phyloP scores from a whole-genome alignment of 2,329 filamentous ascomycete species.

The Septoria linicola region DNA sequence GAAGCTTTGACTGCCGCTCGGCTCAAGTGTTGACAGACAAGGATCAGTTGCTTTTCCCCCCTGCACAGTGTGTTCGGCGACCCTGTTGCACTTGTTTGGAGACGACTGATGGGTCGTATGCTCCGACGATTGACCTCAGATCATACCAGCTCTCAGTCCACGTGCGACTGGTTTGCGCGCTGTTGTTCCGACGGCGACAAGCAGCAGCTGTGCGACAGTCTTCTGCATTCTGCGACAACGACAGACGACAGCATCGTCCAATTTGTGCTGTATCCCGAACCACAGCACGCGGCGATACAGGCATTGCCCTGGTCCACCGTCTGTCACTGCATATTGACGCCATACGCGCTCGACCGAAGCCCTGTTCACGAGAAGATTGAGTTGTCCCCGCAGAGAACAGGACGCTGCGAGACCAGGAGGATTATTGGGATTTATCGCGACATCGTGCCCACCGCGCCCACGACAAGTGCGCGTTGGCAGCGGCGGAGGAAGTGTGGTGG shows the following conservation, averaged over 20 bases:
- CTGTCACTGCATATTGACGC: constrained; percentile 15
- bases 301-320: constrained; percentile 14
- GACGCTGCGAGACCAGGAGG: constrained; percentile 1
- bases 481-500: not conserved
- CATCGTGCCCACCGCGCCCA: not conserved
- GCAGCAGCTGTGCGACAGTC: not conserved
- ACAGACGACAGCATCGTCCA: not conserved
- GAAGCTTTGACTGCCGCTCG: no score
- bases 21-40: not conserved
- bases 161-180: not conserved
- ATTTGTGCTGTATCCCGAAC: not conserved
- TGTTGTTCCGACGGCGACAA: no score
- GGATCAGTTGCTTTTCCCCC: not conserved
- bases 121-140: constrained; percentile 5
- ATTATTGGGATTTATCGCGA: not conserved
- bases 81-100: no score
- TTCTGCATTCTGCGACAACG: not conserved
- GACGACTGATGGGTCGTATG: not conserved
- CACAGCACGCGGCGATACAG: constrained; percentile 3
- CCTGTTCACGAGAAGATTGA: constrained; percentile 12
- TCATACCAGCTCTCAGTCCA: constrained; percentile 1
- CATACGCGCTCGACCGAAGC: constrained; percentile 7
- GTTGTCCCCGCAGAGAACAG: constrained; percentile 3
- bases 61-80: not conserved
- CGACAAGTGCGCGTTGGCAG: not conserved